These are phyloP conservation scores for Thalassiosira livingstoniorum DNA, from an alignment of 352 stramenopile species.

Conservation along the genomic window DNA sequence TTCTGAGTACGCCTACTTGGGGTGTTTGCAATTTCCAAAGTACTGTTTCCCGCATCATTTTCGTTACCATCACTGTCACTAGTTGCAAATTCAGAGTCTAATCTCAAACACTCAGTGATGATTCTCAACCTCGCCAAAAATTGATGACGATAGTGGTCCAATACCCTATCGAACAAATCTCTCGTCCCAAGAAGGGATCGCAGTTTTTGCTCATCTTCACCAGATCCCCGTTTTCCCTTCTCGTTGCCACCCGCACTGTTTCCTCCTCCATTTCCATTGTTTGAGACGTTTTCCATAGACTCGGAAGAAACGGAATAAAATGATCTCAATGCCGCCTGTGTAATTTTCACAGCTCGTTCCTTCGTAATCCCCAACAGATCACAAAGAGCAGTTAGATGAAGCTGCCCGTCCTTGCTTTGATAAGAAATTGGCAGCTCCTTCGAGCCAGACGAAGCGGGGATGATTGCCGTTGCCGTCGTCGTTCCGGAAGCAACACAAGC, in stretches of 20 bases:
- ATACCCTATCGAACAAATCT: slow-evolving; percentile 51
- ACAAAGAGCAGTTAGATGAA: slow-evolving; percentile 30
- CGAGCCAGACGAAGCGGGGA: neutral
- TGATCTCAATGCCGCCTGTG: slow-evolving; percentile 25
- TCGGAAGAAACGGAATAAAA: slow-evolving; percentile 14
- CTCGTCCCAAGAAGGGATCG: slow-evolving; percentile 58
- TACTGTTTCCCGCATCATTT: neutral
- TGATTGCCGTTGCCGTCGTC: neutral
- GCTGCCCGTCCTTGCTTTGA: slow-evolving; percentile 17
- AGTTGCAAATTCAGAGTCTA: slow-evolving; percentile 50
- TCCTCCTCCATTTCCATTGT: neutral
- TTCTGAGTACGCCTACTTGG: neutral
- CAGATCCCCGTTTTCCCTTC: too few species aligned
- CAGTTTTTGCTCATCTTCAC: slow-evolving; percentile 8
- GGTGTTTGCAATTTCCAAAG: neutral
- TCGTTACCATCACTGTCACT: neutral
- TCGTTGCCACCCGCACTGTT: neutral
- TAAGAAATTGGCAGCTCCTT: slow-evolving; percentile 28
- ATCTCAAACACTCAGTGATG: slow-evolving; percentile 62
- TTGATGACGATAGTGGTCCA: slow-evolving; percentile 50
- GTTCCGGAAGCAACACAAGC: neutral
- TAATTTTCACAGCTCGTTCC: slow-evolving; percentile 39
- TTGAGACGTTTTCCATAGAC: neutral
- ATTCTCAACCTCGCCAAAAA: slow-evolving; percentile 55
- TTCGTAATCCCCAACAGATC: slow-evolving; percentile 42